phyloP scores from a whole-genome alignment of 164 flowering plant species.

The Macadamia integrifolia region DNA sequence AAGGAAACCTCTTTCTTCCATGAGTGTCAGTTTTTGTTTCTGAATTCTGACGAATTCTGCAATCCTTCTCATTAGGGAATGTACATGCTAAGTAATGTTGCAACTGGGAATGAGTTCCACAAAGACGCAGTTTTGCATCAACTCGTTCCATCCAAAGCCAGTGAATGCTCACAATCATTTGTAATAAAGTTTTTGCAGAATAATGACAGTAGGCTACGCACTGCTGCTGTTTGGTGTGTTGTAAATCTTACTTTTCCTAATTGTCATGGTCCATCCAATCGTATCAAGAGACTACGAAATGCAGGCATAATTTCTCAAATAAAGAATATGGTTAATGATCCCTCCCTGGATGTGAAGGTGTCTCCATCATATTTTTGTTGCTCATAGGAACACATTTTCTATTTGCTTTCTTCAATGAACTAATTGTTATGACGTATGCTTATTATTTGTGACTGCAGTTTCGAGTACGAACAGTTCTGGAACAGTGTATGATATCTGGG shows the following conservation, averaged over 20 bases:
- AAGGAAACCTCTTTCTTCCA: neutral
- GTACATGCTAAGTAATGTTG: constrained; percentile 77
- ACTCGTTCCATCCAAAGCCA: constrained; percentile 34
- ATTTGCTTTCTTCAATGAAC: neutral
- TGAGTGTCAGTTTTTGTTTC: neutral
- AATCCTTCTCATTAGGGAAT: constrained; percentile 49
- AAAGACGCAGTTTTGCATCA: constrained; percentile 85
- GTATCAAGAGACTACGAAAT: constrained; percentile 46
- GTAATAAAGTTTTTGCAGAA: constrained; percentile 62
- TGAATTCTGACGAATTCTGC: neutral
- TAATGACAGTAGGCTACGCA: constrained; percentile 49
- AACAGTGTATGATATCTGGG: constrained; percentile 33
- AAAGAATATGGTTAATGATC: constrained; percentile 70
- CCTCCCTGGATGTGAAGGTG: constrained; percentile 93
- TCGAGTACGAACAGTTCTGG: constrained; percentile 64
- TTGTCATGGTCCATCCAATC: constrained; percentile 45
- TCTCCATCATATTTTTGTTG: neutral
- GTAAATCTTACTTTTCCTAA: constrained; percentile 74
- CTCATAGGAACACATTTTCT: neutral
- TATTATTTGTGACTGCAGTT: constrained; percentile 39
- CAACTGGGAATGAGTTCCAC: constrained; percentile 73
- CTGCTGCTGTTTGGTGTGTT: constrained; percentile 70
- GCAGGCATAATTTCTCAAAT: constrained; percentile 71
- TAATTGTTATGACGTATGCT: neutral
- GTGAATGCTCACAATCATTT: constrained; percentile 26